Evolutionary conservation across 768 basidiomycete species (phyloP), one percentile per base, ranked within the genome.

Genomic region (Favolaschia claudopus): DNA sequence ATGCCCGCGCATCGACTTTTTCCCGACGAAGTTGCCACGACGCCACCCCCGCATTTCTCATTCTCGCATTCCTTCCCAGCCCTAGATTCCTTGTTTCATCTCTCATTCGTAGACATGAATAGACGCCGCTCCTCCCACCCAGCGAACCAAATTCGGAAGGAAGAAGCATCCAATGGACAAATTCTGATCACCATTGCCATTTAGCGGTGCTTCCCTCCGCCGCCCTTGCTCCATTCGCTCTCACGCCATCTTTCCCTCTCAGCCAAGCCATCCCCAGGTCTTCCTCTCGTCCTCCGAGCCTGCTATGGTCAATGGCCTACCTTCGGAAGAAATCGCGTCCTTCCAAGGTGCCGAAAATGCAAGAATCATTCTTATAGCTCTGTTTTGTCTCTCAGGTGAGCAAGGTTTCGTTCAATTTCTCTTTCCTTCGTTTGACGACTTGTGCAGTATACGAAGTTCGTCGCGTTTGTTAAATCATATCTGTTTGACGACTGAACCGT

Each of bases 401-500:
- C 10, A 14, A n/a, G n/a, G 15, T 32, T 31, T 20, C 10, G 32
- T n/a, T 48, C 17, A 17, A 12, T 12, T 19, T 12, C 13, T 34
- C 42, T 17, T 7, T 14, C 24, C 34, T 42, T 19, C 34, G 24
- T 42, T 7, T n/a, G 45, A 40, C 19, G 40, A 10, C 36, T 17
- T 19, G 13, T 8, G 39, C 28, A 64, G 62, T 64, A 33, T 64
- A 64, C 58, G 62, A 64, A 49, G 62, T 64, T 25, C 22, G 62
- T 56, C n/a, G n/a, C n/a, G 24, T n/a, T 20, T 43, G 3, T 28
- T 27, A 31, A 19, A 24, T 17, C 12, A 24, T 12, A 6, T 12
- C 24, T 38, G 39, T 1, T 14, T 22, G 10, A 27, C 32, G 3
- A 22, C 34, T 55, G 38, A 63, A 14, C 34, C n/a, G n/a, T 33